Base-by-base conservation (phyloP, 805 yeast genomes). In the Candida xiaguanensis region DNA sequence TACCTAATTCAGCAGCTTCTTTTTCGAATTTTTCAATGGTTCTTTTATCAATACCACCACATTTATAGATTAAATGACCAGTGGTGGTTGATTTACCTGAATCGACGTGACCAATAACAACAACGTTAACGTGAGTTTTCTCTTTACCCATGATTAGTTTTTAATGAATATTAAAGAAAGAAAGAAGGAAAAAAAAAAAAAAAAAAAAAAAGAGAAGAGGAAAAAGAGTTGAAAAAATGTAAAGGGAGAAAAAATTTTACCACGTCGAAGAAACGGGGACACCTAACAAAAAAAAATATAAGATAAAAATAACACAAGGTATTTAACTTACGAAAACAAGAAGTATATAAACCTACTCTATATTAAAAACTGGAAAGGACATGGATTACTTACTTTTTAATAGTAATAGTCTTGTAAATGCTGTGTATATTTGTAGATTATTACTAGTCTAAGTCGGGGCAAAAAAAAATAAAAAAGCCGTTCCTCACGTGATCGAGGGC, bases 31-130 rank as follows among this genome's bases (percentile, higher is more conserved):
- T 88, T 81, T 89, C 96, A 67, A 88, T 88, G 72, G 96, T 89
- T 82, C 96, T 85, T 87, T 88, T 89, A 79, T 89, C 96, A 64
- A 87, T 87, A 84, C 95, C 96, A 85, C 97, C 96, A 80, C 96
- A 90, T 91, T 89, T 89, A 95, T 72, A 90, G 70, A 90, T 89
- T 77, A 90, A 85, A 84, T 90, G 97, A 77, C 97, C 97, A 72
- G 98, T 90, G 76, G 97, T 91, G 70, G 98, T 90, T 54, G 97
- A 91, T 43, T 56, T 61, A 64, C 72, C 72, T 65, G 97, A 90
- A 78, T 91, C 98, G 97, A 93, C 98, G 95, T 91, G 98, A 77
- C 98, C 99, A 75, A 91, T 91, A 72, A 93, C 98, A 75, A 93
- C 99, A 78, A 91, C 95, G 96, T 91, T 91, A 80, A 91, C 86